Conservation (phyloP, 2,329 filamentous ascomycete species). For the Camillea tinctor region DNA sequence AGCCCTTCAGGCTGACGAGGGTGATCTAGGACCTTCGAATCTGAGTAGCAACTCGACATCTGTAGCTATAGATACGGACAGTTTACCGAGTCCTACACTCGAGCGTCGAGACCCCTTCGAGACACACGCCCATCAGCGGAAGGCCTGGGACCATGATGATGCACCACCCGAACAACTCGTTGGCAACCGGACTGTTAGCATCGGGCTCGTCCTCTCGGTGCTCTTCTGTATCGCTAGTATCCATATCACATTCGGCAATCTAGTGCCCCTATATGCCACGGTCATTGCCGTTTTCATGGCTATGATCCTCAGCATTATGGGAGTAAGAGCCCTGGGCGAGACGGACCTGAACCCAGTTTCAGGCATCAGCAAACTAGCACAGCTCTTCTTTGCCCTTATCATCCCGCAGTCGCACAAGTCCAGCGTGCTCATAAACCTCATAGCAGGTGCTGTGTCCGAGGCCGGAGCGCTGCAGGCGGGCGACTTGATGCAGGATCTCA, state of each 20-base stretch:
- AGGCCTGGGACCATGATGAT: conserved; percentile 62
- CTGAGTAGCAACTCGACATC: conserved; percentile 17
- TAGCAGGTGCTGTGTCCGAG: conserved; percentile 86
- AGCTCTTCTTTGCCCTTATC: conserved; percentile 90
- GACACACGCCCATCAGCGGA: conserved; percentile 11
- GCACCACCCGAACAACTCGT: conserved; percentile 83
- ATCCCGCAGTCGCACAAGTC: conserved; percentile 78
- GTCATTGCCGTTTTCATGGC: conserved; percentile 81
- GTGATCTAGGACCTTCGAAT: conserved; percentile 16
- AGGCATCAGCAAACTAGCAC: conserved; percentile 93
- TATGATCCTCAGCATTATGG: conserved; percentile 73
- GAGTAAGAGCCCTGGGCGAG: conserved; percentile 67
- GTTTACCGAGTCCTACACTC: conserved; percentile 15
- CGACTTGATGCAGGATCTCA: conserved; percentile 95
- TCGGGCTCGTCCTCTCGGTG: conserved; percentile 77
- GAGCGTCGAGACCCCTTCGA: conserved; percentile 28
- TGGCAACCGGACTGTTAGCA: conserved; percentile 64
- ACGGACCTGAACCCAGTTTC: conserved; percentile 96
- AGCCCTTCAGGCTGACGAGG: conserved; percentile 24
- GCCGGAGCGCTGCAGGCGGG: conserved; percentile 89
- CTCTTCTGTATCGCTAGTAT: conserved; percentile 78
- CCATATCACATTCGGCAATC: conserved; percentile 75
- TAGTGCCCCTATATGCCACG: conserved; percentile 77
- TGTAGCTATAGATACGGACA: conserved; percentile 10
- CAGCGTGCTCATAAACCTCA: conserved; percentile 90